A percentile compares a stretch with the other conserved stretches of the same genome.
Evolutionary conservation across 2,329 filamentous ascomycete species (phyloP).

Genomic region (Epichloe typhina): DNA sequence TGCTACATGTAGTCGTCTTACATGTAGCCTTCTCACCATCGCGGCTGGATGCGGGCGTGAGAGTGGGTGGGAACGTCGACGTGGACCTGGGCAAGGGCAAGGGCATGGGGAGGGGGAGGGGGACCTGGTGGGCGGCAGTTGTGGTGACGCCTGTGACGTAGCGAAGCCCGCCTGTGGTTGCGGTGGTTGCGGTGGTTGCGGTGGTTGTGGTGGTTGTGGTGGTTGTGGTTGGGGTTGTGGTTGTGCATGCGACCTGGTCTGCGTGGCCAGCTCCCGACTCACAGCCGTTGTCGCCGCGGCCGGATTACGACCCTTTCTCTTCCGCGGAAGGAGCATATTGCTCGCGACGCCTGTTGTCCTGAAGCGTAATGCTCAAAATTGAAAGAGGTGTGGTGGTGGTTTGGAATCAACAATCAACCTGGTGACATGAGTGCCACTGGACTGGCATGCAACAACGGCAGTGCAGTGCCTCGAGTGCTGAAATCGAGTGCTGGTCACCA

Average conservation of each 20-base stretch:
- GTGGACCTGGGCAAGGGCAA: not conserved
- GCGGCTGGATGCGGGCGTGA: not conserved
- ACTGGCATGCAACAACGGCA: not conserved
- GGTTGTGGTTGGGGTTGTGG: not conserved
- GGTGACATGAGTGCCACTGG: not conserved
- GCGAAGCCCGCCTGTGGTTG: not conserved
- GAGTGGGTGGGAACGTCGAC: not conserved
- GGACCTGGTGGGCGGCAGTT: not conserved
- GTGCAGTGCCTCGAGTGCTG: not conserved
- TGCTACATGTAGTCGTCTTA: not conserved
- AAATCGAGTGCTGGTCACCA: not conserved
- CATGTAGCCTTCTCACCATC: not conserved
- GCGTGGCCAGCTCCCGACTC: conserved; percentile 9
- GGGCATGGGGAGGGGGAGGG: not conserved
- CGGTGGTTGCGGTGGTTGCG: not conserved
- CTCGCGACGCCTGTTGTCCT: not conserved
- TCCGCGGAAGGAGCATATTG: conserved; percentile 21
- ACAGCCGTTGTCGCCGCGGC: conserved; percentile 10
- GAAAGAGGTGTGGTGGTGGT: not conserved
- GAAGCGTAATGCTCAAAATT: not conserved
- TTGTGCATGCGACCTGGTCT: not conserved
- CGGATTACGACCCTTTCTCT: conserved; percentile 19
- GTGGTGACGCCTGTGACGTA: not conserved
- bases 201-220: not conserved
- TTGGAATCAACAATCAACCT: not conserved